phyloP scores from a whole-genome alignment of 495 filamentous ascomycete genomes.

The Talaromyces liani region DNA sequence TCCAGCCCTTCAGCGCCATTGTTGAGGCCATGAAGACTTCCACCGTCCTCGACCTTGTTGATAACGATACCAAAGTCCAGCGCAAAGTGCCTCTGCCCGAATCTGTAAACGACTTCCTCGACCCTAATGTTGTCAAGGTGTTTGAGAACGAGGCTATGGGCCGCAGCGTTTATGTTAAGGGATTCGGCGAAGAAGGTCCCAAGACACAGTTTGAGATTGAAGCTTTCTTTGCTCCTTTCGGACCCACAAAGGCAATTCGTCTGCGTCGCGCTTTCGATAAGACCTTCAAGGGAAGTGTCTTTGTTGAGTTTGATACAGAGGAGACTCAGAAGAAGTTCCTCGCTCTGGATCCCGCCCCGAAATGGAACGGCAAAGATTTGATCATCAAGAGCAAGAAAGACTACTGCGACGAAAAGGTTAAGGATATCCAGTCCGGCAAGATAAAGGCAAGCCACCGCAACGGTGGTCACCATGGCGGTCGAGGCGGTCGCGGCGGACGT shows the following conservation, averaged over 20 bases:
- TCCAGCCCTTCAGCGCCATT: constrained; percentile 74
- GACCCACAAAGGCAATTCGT: constrained; percentile 73
- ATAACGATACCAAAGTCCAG: constrained; percentile 59
- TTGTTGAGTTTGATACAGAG: constrained; percentile 78
- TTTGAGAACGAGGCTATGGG: constrained; percentile 53
- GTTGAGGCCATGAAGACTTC: constrained; percentile 74
- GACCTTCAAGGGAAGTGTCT: constrained; percentile 87
- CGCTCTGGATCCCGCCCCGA: constrained; percentile 68
- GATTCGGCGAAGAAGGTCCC: constrained; percentile 72
- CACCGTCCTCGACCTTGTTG: constrained; percentile 58
- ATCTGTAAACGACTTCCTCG: constrained; percentile 30
- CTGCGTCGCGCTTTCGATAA: constrained; percentile 67
- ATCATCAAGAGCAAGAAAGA: constrained; percentile 75
- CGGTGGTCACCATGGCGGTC: constrained; percentile 19
- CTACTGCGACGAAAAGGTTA: constrained; percentile 73
- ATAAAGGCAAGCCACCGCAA: constrained; percentile 45
- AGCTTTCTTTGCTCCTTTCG: constrained; percentile 77
- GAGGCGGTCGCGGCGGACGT: constrained; percentile 16
- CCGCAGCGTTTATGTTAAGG: constrained; percentile 71
- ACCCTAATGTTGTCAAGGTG: constrained; percentile 39
- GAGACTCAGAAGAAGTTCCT: constrained; percentile 73
- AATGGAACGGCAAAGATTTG: constrained; percentile 67
- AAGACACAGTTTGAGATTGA: constrained; percentile 89
- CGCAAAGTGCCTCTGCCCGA: constrained; percentile 62
- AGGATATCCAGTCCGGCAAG: constrained; percentile 67